These are phyloP conservation scores for Cercospora berteroae DNA, from an alignment of 2,329 filamentous ascomycete species.

Conservation along the genomic window DNA sequence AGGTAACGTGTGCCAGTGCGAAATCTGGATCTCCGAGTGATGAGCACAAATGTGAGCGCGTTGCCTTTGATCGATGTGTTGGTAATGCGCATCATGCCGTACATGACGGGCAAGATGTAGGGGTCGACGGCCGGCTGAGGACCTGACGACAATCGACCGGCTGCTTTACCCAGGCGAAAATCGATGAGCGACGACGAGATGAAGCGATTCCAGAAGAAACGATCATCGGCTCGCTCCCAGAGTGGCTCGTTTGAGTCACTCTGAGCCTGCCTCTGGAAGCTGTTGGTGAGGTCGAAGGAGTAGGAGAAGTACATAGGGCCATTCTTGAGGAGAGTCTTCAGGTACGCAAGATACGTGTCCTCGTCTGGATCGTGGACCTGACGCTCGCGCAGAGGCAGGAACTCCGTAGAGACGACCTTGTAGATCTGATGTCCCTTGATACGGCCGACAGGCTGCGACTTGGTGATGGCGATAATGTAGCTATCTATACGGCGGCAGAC, in stretches of 20 bases:
- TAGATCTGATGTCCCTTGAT: slow-evolving; percentile 96
- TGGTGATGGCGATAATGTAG: slow-evolving; percentile 95
- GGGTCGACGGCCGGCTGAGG: slow-evolving; percentile 78
- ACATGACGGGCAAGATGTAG: slow-evolving; percentile 93
- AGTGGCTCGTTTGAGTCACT: slow-evolving; percentile 69
- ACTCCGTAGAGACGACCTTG: slow-evolving; percentile 85
- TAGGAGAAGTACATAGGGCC: slow-evolving; percentile 98
- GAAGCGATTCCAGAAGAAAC: slow-evolving; percentile 98
- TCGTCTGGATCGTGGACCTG: slow-evolving; percentile 90
- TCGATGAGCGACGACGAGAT: slow-evolving; percentile 88
- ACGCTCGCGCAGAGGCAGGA: slow-evolving; percentile 88
- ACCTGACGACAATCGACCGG: slow-evolving; percentile 61
- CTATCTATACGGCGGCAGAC: slow-evolving; percentile 63
- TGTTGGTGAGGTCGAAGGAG: slow-evolving; percentile 93
- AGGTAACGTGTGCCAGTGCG: slow-evolving; percentile 92
- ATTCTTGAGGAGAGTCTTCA: slow-evolving; percentile 77
- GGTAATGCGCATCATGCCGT: slow-evolving; percentile 90
- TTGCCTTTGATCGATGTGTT: slow-evolving; percentile 82
- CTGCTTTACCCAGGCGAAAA: slow-evolving; percentile 65
- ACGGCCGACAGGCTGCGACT: slow-evolving; percentile 84
- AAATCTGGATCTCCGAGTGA: slow-evolving; percentile 84
- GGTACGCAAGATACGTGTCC: slow-evolving; percentile 79
- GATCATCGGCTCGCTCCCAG: slow-evolving; percentile 91
- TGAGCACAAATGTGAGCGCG: slow-evolving; percentile 78
- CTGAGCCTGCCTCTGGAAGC: slow-evolving; percentile 88